Percentiles rank a stretch among this genome's conserved stretches.
phyloP scores from a whole-genome alignment of 176 grass and related monocot species.

The Puya raimondii region DNA sequence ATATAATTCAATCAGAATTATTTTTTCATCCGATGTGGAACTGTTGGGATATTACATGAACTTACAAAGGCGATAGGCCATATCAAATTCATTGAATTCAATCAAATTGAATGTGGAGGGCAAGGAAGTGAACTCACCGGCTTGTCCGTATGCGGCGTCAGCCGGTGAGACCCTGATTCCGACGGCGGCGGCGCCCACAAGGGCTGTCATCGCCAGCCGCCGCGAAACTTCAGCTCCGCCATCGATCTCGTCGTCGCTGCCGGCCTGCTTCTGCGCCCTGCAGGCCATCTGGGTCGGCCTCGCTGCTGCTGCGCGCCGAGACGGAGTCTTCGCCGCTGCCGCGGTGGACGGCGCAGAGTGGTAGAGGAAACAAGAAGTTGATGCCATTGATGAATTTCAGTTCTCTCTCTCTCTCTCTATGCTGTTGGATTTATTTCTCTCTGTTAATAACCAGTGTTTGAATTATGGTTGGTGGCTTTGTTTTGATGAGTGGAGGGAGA shows the following conservation, averaged over 20 bases:
- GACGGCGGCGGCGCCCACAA: constrained; percentile 47
- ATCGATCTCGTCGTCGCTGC: background rate
- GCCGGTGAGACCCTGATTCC: constrained; percentile 57
- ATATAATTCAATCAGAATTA: too few species aligned
- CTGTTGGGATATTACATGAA: too few species aligned
- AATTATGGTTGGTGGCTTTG: too few species aligned
- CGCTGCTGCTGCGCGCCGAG: constrained; percentile 8
- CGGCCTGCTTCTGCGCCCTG: constrained; percentile 51
- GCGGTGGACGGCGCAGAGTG: constrained; percentile 37
- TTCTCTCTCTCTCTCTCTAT: background rate
- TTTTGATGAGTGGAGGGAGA: constrained; percentile 23
- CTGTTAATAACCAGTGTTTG: too few species aligned
- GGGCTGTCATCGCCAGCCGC: constrained; percentile 47
- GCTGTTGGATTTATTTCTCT: too few species aligned
- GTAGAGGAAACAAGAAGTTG: constrained; percentile 79
- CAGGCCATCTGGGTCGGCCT: constrained; percentile 21
- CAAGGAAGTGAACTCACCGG: constrained; percentile 29
- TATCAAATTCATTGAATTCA: background rate
- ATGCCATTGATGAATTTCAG: constrained; percentile 40
- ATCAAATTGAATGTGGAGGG: background rate
- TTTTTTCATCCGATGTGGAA: too few species aligned
- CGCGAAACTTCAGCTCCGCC: constrained; percentile 27
- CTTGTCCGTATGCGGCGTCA: constrained; percentile 78
- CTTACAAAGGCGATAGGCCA: too few species aligned
- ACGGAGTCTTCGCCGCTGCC: background rate